Evolutionary conservation across 1,139 yeast genomes (phyloP).

Genomic region (Candida dubliniensis): DNA sequence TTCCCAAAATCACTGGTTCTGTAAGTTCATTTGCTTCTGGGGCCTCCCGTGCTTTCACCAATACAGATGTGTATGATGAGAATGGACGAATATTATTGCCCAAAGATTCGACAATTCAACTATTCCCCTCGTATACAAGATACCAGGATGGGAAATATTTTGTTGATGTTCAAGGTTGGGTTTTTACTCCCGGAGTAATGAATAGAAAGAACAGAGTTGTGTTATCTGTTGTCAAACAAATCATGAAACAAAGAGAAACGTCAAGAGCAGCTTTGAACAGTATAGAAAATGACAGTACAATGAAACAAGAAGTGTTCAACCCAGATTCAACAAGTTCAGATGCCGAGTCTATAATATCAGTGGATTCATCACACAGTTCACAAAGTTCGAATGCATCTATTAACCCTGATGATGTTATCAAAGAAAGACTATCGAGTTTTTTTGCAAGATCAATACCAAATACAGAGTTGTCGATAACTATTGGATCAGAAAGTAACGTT

Average conservation of each 20-base stretch:
- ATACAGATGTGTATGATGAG: conserved; percentile 29
- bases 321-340: conserved; percentile 17
- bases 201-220: conserved; percentile 70
- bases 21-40: conserved; percentile 52
- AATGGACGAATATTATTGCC: conserved; percentile 37
- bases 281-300: conserved; percentile 28
- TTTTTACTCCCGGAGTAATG: conserved; percentile 69
- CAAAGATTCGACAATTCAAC: conserved; percentile 38
- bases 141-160: conserved; percentile 35
- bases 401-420: conserved; percentile 40
- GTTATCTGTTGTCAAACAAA: conserved; percentile 66
- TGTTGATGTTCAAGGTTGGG: conserved; percentile 73
- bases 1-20: conserved; percentile 51
- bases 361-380: conserved; percentile 8
- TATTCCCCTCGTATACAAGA: conserved; percentile 67
- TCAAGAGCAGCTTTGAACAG: conserved; percentile 28
- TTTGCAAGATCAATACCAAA: conserved; percentile 58
- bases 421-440: conserved; percentile 58
- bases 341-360: conserved; percentile 19
- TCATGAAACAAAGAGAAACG: conserved; percentile 43
- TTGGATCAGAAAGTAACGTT: conserved; percentile 44
- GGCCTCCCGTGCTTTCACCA: conserved; percentile 41
- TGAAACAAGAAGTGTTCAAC: conserved; percentile 29
- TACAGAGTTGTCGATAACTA: conserved; percentile 49
- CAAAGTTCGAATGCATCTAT: conserved; percentile 7